Conservation (phyloP, 352 stramenopile species). For the Peronospora destructor region DNA sequence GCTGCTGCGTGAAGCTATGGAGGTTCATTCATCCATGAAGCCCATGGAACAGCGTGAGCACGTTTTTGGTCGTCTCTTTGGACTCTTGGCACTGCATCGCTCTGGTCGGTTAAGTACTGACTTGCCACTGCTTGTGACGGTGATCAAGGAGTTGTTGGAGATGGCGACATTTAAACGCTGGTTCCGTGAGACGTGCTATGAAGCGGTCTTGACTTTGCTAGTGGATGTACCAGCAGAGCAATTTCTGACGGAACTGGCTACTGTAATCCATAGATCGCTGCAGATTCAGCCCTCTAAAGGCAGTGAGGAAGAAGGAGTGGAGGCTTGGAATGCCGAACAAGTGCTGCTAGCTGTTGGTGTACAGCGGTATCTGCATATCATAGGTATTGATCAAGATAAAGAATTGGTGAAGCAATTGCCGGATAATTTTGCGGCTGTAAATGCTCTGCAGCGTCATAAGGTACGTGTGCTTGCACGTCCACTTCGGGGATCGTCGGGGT, state of each 20-base stretch:
- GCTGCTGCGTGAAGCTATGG: slow-evolving; percentile 67
- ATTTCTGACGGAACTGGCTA: slow-evolving; percentile 38
- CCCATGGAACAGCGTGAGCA: slow-evolving; percentile 89
- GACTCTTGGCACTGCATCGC: slow-evolving; percentile 74
- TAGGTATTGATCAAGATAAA: slow-evolving; percentile 30
- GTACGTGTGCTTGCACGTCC: slow-evolving; percentile 56
- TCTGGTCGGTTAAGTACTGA: slow-evolving; percentile 55
- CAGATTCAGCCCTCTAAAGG: slow-evolving; percentile 31
- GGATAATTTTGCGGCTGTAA: slow-evolving; percentile 31
- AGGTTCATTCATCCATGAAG: slow-evolving; percentile 81
- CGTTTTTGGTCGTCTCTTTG: slow-evolving; percentile 88
- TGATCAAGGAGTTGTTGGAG: slow-evolving; percentile 77
- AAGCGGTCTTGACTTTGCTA: slow-evolving; percentile 58
- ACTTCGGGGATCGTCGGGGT: slow-evolving; percentile 56
- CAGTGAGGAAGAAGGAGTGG: slow-evolving; percentile 31
- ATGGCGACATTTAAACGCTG: slow-evolving; percentile 84
- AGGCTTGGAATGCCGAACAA: slow-evolving; percentile 67
- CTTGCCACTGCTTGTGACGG: slow-evolving; percentile 29
- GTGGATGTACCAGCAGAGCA: slow-evolving; percentile 36
- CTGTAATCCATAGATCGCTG: slow-evolving; percentile 18
- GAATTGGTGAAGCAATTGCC: slow-evolving; percentile 32
- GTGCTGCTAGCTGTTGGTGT: slow-evolving; percentile 68
- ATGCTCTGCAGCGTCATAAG: slow-evolving; percentile 52
- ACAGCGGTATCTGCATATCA: slow-evolving; percentile 55
- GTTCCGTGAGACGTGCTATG: slow-evolving; percentile 74